These are phyloP conservation scores for Jaapia argillacea DNA, from an alignment of 768 basidiomycete species.

Conservation along the genomic window DNA sequence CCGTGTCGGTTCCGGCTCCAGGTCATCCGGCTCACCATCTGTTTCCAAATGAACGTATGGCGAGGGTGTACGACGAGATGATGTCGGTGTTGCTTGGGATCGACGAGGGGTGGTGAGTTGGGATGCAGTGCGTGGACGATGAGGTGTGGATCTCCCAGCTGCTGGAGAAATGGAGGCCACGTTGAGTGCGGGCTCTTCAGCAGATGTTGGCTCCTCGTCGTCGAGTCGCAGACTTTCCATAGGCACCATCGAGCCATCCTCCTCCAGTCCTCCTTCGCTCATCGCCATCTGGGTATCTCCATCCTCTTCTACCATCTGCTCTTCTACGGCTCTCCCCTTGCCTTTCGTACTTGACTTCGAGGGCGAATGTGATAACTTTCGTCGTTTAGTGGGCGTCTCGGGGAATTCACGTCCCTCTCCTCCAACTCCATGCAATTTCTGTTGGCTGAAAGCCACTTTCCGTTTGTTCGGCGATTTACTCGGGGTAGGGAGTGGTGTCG, in stretches of 20 bases:
- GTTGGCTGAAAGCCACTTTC: conserved; percentile 13
- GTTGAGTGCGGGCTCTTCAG: not conserved
- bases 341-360: conserved; percentile 9
- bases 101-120: not conserved
- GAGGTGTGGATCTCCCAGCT: not conserved
- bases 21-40: conserved; percentile 2
- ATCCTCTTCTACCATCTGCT: conserved; percentile 3
- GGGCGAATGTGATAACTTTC: too few relatives aligned
- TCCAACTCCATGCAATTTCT: not conserved
- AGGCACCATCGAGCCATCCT: too few relatives aligned
- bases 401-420: too few relatives aligned
- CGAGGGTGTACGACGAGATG: not conserved
- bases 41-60: not conserved
- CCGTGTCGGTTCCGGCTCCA: conserved; percentile 6
- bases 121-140: not conserved
- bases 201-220: not conserved
- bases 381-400: too few relatives aligned
- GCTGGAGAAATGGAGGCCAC: not conserved
- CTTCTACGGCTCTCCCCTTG: conserved; percentile 13
- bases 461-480: conserved; percentile 17
- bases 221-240: too few relatives aligned
- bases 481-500: conserved; percentile 11
- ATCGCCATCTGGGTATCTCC: too few relatives aligned
- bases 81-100: conserved; percentile 3
- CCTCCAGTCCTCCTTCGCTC: too few relatives aligned